Conservation (phyloP, 257 asterid species). For the Catharanthus roseus region DNA sequence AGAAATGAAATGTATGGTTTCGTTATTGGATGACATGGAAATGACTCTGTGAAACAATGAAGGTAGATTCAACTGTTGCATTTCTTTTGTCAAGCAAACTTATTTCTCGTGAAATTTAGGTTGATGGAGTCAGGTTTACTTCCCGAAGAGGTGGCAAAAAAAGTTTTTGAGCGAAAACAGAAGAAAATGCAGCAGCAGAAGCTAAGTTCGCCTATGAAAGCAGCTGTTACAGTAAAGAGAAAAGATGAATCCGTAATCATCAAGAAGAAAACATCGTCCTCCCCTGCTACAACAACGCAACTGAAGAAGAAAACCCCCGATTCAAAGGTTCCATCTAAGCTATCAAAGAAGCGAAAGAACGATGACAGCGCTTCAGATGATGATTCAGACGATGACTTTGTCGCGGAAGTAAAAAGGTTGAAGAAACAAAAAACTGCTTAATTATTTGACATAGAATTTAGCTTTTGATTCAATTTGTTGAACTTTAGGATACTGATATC, state of each 20-base stretch:
- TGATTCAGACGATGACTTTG: conserved; percentile 58
- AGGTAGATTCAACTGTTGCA: background rate
- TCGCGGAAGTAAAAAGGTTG: conserved; percentile 7
- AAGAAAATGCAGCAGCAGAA: conserved; percentile 50
- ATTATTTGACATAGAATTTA: background rate
- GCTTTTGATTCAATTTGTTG: background rate
- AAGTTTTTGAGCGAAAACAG: conserved; percentile 63
- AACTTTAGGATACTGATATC: background rate
- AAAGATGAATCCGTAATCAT: conserved; percentile 24
- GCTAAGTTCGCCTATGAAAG: conserved; percentile 61
- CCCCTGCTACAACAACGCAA: conserved; percentile 26
- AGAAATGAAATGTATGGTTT: background rate
- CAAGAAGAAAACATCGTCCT: conserved; percentile 33
- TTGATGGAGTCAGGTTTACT: conserved; percentile 98
- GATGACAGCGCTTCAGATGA: conserved; percentile 37
- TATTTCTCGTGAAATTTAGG: conserved; percentile 38
- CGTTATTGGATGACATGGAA: background rate
- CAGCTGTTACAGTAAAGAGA: conserved; percentile 52
- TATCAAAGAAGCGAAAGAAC: conserved; percentile 48
- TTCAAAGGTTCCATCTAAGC: conserved; percentile 37
- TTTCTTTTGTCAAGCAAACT: too few species aligned
- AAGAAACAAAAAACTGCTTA: conserved; percentile 45
- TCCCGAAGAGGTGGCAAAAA: conserved; percentile 60
- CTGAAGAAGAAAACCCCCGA: conserved; percentile 40
- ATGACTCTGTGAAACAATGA: background rate